These are phyloP conservation scores for Boletus speciosus DNA, from an alignment of 768 basidiomycete genomes.

Conservation along the genomic window DNA sequence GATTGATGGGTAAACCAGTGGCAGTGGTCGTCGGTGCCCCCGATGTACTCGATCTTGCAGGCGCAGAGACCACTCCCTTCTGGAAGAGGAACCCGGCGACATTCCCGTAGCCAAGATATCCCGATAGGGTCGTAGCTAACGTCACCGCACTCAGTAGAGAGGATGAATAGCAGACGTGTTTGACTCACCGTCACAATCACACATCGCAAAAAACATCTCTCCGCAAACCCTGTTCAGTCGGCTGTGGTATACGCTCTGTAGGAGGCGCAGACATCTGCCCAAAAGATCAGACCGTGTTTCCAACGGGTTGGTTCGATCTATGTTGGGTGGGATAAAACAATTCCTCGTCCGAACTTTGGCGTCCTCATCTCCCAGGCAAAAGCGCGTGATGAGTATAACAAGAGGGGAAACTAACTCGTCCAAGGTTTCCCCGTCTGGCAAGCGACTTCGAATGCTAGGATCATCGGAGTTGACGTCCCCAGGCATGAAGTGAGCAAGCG, in stretches of 20 bases:
- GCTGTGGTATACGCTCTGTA: slow-evolving; percentile 69
- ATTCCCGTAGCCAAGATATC: slow-evolving; percentile 89
- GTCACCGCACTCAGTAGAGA: neutral
- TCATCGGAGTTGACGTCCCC: slow-evolving; percentile 64
- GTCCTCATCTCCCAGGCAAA: slow-evolving; percentile 62
- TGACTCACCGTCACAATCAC: slow-evolving; percentile 65
- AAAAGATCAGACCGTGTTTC: slow-evolving; percentile 71
- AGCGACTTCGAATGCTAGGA: slow-evolving; percentile 46
- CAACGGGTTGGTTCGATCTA: slow-evolving; percentile 77
- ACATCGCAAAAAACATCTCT: slow-evolving; percentile 83
- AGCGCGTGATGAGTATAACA: slow-evolving; percentile 66
- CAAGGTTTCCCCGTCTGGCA: slow-evolving; percentile 46
- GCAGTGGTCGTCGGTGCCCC: slow-evolving; percentile 34
- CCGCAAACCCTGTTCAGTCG: slow-evolving; percentile 75
- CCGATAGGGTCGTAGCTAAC: slow-evolving; percentile 66
- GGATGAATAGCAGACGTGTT: neutral
- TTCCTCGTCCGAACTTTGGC: slow-evolving; percentile 56
- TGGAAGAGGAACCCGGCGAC: slow-evolving; percentile 93
- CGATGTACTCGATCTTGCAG: slow-evolving; percentile 34
- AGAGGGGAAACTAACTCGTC: slow-evolving; percentile 81
- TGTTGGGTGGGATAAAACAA: slow-evolving; percentile 68
- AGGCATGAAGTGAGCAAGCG: slow-evolving; percentile 62
- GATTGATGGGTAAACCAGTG: slow-evolving; percentile 58
- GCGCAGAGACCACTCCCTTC: slow-evolving; percentile 76
- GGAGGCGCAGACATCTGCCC: slow-evolving; percentile 75